Evolutionary conservation across 768 basidiomycete species (phyloP).

Genomic region (Trametes coccinea): DNA sequence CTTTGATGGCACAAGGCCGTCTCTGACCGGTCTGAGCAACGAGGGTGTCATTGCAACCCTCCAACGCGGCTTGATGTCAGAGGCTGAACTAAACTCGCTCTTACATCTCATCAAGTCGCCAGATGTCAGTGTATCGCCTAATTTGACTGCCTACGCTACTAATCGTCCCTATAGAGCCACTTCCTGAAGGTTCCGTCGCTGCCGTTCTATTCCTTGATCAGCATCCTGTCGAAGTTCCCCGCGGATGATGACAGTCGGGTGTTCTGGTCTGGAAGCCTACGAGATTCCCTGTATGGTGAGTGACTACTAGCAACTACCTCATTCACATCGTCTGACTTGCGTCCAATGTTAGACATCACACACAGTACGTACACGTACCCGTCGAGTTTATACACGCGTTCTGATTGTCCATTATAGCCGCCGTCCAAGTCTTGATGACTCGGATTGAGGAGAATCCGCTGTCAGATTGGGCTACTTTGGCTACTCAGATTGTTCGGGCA

Average conservation of each 20-base stretch:
- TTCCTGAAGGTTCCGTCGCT: slow-evolving; percentile 84
- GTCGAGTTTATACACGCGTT: neutral
- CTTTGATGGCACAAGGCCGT: slow-evolving; percentile 69
- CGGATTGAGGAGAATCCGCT: slow-evolving; percentile 42
- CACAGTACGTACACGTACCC: slow-evolving; percentile 27
- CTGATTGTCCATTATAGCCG: slow-evolving; percentile 33
- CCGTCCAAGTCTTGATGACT: slow-evolving; percentile 59
- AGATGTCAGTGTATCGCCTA: slow-evolving; percentile 50
- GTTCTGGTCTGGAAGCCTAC: slow-evolving; percentile 64
- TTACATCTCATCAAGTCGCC: slow-evolving; percentile 73
- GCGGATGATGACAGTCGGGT: slow-evolving; percentile 72
- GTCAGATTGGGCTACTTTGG: slow-evolving; percentile 41
- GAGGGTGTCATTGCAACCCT: slow-evolving; percentile 60
- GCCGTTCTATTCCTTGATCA: slow-evolving; percentile 78
- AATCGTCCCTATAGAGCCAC: slow-evolving; percentile 54
- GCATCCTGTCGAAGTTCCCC: slow-evolving; percentile 78
- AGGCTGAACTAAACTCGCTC: slow-evolving; percentile 65
- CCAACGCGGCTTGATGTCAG: slow-evolving; percentile 65
- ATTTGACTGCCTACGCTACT: neutral
- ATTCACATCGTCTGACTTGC: neutral
- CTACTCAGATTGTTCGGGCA: slow-evolving; percentile 45
- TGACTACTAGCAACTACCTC: too few relatives aligned
- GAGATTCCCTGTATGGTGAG: slow-evolving; percentile 71
- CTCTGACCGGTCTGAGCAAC: slow-evolving; percentile 61
- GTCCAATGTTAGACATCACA: slow-evolving; percentile 35